Conservation (phyloP, 164 flowering plant species). For the Sextonia rubra region DNA sequence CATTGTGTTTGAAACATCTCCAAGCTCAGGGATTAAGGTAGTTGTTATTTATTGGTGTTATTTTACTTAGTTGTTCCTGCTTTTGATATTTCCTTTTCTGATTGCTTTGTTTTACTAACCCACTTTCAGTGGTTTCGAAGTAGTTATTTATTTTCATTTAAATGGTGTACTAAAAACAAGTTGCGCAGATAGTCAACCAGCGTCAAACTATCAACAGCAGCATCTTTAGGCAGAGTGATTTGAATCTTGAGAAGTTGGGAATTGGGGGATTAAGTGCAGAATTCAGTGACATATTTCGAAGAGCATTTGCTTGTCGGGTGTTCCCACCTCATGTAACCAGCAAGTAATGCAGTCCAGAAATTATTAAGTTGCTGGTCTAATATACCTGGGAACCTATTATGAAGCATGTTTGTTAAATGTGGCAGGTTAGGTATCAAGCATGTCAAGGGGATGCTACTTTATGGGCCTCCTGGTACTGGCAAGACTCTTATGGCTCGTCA, state of each 20-base stretch:
- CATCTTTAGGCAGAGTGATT: slow-evolving; percentile 86
- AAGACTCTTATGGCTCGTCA: slow-evolving; percentile 97
- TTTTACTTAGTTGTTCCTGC: not conserved
- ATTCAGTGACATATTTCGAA: slow-evolving; percentile 92
- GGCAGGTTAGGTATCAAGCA: slow-evolving; percentile 93
- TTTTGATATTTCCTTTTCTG: not conserved
- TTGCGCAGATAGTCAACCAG: slow-evolving; percentile 81
- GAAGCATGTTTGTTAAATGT: slow-evolving; percentile 14
- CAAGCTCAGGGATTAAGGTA: slow-evolving; percentile 84
- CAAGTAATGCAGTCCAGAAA: slow-evolving; percentile 39
- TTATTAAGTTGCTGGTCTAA: not conserved
- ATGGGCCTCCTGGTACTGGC: slow-evolving; percentile 99
- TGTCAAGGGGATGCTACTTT: slow-evolving; percentile 95
- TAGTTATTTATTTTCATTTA: too few relatives aligned
- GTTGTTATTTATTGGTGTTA: not conserved
- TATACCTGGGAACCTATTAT: not conserved
- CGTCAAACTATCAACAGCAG: slow-evolving; percentile 91
- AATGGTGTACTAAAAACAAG: not conserved
- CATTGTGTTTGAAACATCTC: slow-evolving; percentile 76
- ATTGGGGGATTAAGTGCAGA: slow-evolving; percentile 94
- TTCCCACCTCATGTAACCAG: slow-evolving; percentile 88
- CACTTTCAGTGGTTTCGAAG: too few relatives aligned
- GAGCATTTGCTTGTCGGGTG: slow-evolving; percentile 98
- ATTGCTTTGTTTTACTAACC: too few relatives aligned
- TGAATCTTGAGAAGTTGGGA: slow-evolving; percentile 81